Evolutionary conservation across 495 filamentous ascomycete genomes (phyloP).

Genomic region (Hypoxylon trugodes): DNA sequence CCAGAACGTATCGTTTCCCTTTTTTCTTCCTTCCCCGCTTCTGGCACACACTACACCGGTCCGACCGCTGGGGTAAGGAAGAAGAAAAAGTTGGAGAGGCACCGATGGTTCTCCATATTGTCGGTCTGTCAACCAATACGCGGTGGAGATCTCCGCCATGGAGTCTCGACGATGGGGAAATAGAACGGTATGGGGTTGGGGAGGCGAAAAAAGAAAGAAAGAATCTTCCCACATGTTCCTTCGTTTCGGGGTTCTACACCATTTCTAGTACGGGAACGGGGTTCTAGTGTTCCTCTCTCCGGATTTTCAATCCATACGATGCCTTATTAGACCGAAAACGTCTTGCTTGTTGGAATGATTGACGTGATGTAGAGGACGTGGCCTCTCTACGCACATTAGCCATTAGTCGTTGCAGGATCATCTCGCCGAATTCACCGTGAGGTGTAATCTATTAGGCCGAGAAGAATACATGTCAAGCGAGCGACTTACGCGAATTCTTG

Average conservation of each 20-base stretch:
- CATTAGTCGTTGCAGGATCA: constrained; percentile 15
- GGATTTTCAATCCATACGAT: constrained; percentile 12
- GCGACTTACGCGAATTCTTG: too few relatives aligned
- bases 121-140: constrained; percentile 5
- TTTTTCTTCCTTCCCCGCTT: neutral
- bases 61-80: constrained; percentile 6
- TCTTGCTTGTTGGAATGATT: constrained; percentile 8
- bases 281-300: constrained; percentile 4
- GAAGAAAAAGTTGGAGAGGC: neutral
- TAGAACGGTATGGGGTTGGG: constrained; percentile 16
- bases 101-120: too few relatives aligned
- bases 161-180: constrained; percentile 16
- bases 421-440: constrained; percentile 23
- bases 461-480: constrained; percentile 13
- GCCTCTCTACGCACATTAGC: too few relatives aligned
- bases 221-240: constrained; percentile 5
- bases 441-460: constrained; percentile 28
- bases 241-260: constrained; percentile 10
- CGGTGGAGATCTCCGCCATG: constrained; percentile 9
- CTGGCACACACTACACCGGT: constrained; percentile 24
- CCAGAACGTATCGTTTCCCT: neutral
- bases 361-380: constrained; percentile 2
- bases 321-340: constrained; percentile 20
- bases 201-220: constrained; percentile 11
- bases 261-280: constrained; percentile 10